phyloP scores from a whole-genome alignment of 2,329 filamentous ascomycete species.

The Phialophora chinensis region DNA sequence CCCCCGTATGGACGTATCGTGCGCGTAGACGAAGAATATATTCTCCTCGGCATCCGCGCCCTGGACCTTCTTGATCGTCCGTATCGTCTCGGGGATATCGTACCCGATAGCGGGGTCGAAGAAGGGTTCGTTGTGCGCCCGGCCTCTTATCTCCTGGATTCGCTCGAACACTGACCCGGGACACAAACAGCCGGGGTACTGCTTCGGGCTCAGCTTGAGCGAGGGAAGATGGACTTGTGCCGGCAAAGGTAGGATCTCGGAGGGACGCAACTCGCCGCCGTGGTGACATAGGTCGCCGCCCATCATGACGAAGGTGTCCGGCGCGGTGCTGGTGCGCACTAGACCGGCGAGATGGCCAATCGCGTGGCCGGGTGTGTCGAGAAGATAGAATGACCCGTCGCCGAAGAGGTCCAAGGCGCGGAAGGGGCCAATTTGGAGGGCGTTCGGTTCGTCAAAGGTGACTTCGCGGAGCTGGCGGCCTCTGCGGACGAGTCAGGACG shows the following conservation, averaged over 20 bases:
- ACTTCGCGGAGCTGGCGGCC: constrained; percentile 40
- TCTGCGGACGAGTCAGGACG: constrained; percentile 29
- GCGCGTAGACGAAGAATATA: constrained; percentile 42
- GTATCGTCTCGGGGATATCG: constrained; percentile 37
- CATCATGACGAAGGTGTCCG: constrained; percentile 55
- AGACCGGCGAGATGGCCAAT: constrained; percentile 59
- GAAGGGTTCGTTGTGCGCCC: constrained; percentile 32
- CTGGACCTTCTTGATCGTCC: constrained; percentile 38
- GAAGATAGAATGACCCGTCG: constrained; percentile 48
- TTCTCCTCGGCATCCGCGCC: constrained; percentile 41
- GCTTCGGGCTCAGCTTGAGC: background rate
- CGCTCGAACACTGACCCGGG: constrained; percentile 39
- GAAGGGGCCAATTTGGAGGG: constrained; percentile 45
- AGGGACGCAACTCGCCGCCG: constrained; percentile 43
- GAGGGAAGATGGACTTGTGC: constrained; percentile 1
- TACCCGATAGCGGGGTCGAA: constrained; percentile 36
- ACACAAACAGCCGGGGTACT: constrained; percentile 26
- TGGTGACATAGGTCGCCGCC: constrained; percentile 58
- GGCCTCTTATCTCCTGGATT: constrained; percentile 32
- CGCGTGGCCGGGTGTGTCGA: constrained; percentile 55
- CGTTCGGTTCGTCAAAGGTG: constrained; percentile 38
- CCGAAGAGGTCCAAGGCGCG: constrained; percentile 50
- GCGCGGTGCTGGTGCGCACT: constrained; percentile 53
- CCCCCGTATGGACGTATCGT: constrained; percentile 40
- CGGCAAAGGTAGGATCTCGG: constrained; percentile 14